Evolutionary conservation across 805 yeast genomes (phyloP).

Genomic region (Nakazawaea ishiwadae): DNA sequence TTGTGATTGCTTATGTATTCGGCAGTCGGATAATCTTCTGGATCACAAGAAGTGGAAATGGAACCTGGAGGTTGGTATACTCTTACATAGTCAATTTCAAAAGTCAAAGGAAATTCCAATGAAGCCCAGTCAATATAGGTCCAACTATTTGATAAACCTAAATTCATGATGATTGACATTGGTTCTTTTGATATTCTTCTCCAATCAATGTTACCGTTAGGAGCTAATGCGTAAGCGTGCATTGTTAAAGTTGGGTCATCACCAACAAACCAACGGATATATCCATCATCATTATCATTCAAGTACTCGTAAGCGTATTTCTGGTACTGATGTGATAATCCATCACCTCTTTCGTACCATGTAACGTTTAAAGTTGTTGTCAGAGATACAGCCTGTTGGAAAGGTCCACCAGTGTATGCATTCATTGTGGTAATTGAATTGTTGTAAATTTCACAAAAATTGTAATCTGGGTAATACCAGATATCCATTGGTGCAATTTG

Average conservation of each 20-base stretch:
- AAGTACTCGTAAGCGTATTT: constrained; percentile 39
- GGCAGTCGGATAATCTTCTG: constrained; percentile 39
- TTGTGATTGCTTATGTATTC: constrained; percentile 38
- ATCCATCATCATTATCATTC: constrained; percentile 33
- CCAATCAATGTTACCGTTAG: constrained; percentile 48
- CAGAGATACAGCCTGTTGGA: constrained; percentile 45
- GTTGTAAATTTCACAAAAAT: constrained; percentile 38
- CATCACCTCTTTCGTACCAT: constrained; percentile 39
- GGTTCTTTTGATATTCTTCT: constrained; percentile 45
- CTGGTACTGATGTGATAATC: constrained; percentile 29
- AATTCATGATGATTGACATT: constrained; percentile 42
- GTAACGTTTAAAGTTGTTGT: constrained; percentile 38
- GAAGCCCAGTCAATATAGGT: constrained; percentile 45
- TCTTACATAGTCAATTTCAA: constrained; percentile 43
- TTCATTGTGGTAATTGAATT: constrained; percentile 36
- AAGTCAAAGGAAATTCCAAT: constrained; percentile 35
- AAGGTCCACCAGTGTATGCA: constrained; percentile 45
- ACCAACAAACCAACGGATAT: constrained; percentile 43
- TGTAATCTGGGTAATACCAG: constrained; percentile 49
- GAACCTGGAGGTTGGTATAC: constrained; percentile 42
- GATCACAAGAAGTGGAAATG: constrained; percentile 42
- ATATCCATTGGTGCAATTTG: constrained; percentile 50
- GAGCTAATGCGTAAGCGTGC: constrained; percentile 37
- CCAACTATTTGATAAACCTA: constrained; percentile 48
- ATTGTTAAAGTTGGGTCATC: constrained; percentile 41